Evolutionary conservation across 2,329 filamentous ascomycete species (phyloP).

Genomic region (Penicillium sp.): DNA sequence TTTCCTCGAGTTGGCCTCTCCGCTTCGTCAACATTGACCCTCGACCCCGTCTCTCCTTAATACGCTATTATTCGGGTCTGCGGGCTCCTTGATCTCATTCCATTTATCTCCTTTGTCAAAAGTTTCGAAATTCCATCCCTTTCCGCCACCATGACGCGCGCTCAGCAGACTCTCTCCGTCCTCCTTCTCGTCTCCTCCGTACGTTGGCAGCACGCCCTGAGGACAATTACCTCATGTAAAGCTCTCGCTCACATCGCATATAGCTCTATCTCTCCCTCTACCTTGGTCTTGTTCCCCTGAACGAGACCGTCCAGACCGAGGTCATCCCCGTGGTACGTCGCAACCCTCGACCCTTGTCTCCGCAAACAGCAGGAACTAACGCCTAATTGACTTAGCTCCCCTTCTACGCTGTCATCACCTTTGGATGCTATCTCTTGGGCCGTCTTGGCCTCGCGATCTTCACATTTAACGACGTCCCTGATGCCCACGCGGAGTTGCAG

Average conservation of each 20-base stretch:
- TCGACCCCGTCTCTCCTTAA: slow-evolving; percentile 20
- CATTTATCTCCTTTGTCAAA: slow-evolving; percentile 7
- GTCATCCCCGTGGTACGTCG: slow-evolving; percentile 81
- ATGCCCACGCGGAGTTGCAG: slow-evolving; percentile 86
- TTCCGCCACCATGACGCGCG: slow-evolving; percentile 75
- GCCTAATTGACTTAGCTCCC: slow-evolving; percentile 63
- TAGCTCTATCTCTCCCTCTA: slow-evolving; percentile 88
- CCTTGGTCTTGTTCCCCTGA: slow-evolving; percentile 78
- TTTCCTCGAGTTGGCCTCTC: slow-evolving; percentile 15
- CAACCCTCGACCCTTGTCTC: background rate
- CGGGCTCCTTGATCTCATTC: slow-evolving; percentile 1
- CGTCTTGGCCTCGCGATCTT: slow-evolving; percentile 89
- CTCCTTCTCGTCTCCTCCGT: slow-evolving; percentile 85
- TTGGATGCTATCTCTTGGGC: slow-evolving; percentile 88
- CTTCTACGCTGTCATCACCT: slow-evolving; percentile 86
- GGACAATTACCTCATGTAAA: background rate
- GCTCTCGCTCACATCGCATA: background rate
- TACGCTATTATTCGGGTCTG: slow-evolving; percentile 12
- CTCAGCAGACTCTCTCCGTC: slow-evolving; percentile 86
- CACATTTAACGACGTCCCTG: slow-evolving; percentile 93
- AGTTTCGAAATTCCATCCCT: background rate
- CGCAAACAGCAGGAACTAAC: slow-evolving; percentile 3
- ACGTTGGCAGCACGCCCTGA: slow-evolving; percentile 35
- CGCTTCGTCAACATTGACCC: slow-evolving; percentile 3
- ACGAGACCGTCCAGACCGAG: slow-evolving; percentile 72